phyloP scores from a whole-genome alignment of 2,329 filamentous ascomycete genomes.

The Fonsecaea multimorphosa region DNA sequence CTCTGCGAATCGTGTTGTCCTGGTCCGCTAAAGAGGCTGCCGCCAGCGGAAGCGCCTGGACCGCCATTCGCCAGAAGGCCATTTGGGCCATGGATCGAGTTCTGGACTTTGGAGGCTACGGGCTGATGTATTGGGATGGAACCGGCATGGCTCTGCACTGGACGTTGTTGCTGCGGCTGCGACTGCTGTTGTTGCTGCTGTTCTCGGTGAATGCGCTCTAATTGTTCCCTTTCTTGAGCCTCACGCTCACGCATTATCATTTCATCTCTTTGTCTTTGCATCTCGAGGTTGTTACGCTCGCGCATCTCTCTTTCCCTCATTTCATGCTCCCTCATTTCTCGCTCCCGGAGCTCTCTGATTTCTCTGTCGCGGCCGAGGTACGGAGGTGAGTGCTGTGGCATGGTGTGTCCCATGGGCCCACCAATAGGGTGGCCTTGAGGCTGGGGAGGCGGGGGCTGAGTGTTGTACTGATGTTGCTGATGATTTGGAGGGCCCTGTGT shows the following conservation, averaged over 20 bases:
- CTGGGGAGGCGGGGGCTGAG: constrained; percentile 43
- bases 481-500: constrained; percentile 52
- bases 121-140: constrained; percentile 94
- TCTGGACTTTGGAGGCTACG: constrained; percentile 79
- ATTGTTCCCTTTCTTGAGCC: constrained; percentile 63
- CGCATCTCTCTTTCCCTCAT: constrained; percentile 68
- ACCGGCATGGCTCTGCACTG: constrained; percentile 84
- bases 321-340: constrained; percentile 60
- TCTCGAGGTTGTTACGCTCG: constrained; percentile 57
- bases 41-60: constrained; percentile 62
- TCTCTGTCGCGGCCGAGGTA: constrained; percentile 45
- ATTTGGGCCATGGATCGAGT: constrained; percentile 88
- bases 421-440: constrained; percentile 34
- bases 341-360: constrained; percentile 56
- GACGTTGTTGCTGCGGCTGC: constrained; percentile 65
- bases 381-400: constrained; percentile 40
- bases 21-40: constrained; percentile 60
- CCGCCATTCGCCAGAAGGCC: constrained; percentile 80
- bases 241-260: constrained; percentile 61
- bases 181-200: constrained; percentile 54
- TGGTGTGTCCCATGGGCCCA: constrained; percentile 27
- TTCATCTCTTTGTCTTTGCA: constrained; percentile 55
- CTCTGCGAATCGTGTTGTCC: constrained; percentile 60
- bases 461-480: constrained; percentile 51
- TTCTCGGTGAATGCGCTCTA: constrained; percentile 65